phyloP scores from a whole-genome alignment of 2,329 filamentous ascomycete species.

The Aspergillus sp. region DNA sequence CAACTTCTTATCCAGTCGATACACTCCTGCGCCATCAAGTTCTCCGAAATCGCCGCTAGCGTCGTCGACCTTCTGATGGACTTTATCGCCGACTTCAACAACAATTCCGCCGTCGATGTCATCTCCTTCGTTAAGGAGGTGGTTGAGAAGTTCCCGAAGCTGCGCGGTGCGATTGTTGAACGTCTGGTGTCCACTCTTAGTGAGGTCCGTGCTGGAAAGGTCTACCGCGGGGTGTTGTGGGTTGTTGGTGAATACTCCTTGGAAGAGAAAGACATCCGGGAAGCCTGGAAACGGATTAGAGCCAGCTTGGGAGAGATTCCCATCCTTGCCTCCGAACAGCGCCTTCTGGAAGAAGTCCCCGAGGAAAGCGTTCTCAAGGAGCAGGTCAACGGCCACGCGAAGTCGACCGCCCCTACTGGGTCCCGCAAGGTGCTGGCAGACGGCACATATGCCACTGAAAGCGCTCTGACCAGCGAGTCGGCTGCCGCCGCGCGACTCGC shows the following conservation, averaged over 20 bases:
- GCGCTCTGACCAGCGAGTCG: slow-evolving; percentile 88
- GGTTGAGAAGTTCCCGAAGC: slow-evolving; percentile 92
- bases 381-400: slow-evolving; percentile 78
- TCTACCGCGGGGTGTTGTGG: slow-evolving; percentile 95
- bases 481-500: slow-evolving; percentile 87
- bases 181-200: slow-evolving; percentile 85
- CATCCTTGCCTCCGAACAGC: slow-evolving; percentile 91
- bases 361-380: slow-evolving; percentile 66
- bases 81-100: slow-evolving; percentile 98
- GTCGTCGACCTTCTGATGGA: slow-evolving; percentile 98
- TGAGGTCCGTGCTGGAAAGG: slow-evolving; percentile 94
- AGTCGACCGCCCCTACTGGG: slow-evolving; percentile 72
- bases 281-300: slow-evolving; percentile 95
- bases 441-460: slow-evolving; percentile 96
- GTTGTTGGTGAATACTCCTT: slow-evolving; percentile 96
- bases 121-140: slow-evolving; percentile 99
- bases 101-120: slow-evolving; percentile 92
- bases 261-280: slow-evolving; percentile 88
- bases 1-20: slow-evolving; percentile 95
- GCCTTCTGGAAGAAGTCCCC: slow-evolving; percentile 77
- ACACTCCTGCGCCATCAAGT: slow-evolving; percentile 97
- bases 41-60: slow-evolving; percentile 94
- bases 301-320: slow-evolving; percentile 94
- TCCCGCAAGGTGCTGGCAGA: slow-evolving; percentile 92
- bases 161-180: slow-evolving; percentile 82